Evolutionary conservation across 805 yeast species (phyloP).

Genomic region (Starmerella floricola): DNA sequence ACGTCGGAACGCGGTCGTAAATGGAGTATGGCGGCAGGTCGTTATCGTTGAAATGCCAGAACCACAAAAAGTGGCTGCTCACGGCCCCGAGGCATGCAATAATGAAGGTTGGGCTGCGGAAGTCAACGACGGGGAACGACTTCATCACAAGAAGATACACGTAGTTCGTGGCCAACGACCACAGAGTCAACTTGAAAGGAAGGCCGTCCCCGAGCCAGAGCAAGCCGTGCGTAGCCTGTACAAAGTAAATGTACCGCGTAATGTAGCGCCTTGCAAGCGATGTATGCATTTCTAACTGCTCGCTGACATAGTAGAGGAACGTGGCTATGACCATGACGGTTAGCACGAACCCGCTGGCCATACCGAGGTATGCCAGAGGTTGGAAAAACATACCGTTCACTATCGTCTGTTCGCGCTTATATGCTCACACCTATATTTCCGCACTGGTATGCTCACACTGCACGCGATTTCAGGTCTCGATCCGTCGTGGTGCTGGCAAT

Average conservation of each 20-base stretch:
- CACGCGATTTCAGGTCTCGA: no score
- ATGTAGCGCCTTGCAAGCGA: conserved; percentile 69
- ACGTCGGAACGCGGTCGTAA: conserved; percentile 38
- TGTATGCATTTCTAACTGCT: conserved; percentile 84
- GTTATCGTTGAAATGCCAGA: conserved; percentile 63
- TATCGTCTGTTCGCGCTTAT: no score
- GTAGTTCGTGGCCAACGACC: conserved; percentile 58
- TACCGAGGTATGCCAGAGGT: conserved; percentile 48
- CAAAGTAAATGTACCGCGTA: conserved; percentile 46
- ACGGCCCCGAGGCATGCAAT: conserved; percentile 60
- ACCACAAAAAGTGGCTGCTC: conserved; percentile 81
- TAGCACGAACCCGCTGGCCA: conserved; percentile 47
- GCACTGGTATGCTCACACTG: no score
- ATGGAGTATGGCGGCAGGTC: conserved; percentile 44
- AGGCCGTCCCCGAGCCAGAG: conserved; percentile 65
- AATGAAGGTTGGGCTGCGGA: conserved; percentile 60
- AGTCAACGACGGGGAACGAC: conserved; percentile 71
- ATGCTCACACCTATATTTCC: no score
- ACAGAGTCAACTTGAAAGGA: conserved; percentile 54
- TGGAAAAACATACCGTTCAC: conserved; percentile 59
- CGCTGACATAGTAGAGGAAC: conserved; percentile 82
- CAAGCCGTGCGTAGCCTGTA: conserved; percentile 44
- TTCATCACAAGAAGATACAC: conserved; percentile 66
- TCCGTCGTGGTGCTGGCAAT: no score
- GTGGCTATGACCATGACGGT: conserved; percentile 63